Percentiles rank a stretch among this genome's conserved stretches.
These are phyloP conservation scores for Cryptococcus deneoformans DNA, from an alignment of 1,284 basidiomycete species.

Conservation along the genomic window DNA sequence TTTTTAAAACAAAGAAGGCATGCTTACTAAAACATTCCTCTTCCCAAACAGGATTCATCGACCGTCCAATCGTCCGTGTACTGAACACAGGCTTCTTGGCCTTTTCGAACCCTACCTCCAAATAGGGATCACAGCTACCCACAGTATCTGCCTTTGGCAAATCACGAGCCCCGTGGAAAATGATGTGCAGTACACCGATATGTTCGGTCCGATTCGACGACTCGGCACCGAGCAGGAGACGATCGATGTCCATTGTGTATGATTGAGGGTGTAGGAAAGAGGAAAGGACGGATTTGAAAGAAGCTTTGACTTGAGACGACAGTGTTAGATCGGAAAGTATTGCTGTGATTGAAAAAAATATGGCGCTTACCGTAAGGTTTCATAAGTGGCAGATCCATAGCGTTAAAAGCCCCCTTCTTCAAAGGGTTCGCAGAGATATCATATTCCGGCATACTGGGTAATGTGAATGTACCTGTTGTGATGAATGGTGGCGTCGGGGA, in stretches of 20 bases:
- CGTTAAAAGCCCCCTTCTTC: constrained; percentile 43
- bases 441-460: constrained; percentile 47
- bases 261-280: constrained; percentile 45
- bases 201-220: constrained; percentile 31
- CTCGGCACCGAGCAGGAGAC: constrained; percentile 45
- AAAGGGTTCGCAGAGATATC: constrained; percentile 49
- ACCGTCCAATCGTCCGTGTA: constrained; percentile 45
- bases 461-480: constrained; percentile 41
- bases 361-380: constrained; percentile 38
- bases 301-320: constrained; percentile 25
- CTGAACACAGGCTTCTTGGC: constrained; percentile 47
- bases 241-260: constrained; percentile 48
- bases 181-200: constrained; percentile 47
- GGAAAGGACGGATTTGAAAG: constrained; percentile 43
- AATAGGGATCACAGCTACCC: constrained; percentile 48
- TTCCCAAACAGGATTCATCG: constrained; percentile 45
- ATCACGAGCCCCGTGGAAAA: constrained; percentile 39
- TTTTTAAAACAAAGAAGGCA: constrained; percentile 1
- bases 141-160: constrained; percentile 45
- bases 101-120: constrained; percentile 42
- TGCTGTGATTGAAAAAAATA: neutral
- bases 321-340: neutral
- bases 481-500: constrained; percentile 49
- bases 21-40: constrained; percentile 34
- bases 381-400: constrained; percentile 47